Base-by-base conservation (phyloP, 768 basidiomycete species). In the Trametes elegans region DNA sequence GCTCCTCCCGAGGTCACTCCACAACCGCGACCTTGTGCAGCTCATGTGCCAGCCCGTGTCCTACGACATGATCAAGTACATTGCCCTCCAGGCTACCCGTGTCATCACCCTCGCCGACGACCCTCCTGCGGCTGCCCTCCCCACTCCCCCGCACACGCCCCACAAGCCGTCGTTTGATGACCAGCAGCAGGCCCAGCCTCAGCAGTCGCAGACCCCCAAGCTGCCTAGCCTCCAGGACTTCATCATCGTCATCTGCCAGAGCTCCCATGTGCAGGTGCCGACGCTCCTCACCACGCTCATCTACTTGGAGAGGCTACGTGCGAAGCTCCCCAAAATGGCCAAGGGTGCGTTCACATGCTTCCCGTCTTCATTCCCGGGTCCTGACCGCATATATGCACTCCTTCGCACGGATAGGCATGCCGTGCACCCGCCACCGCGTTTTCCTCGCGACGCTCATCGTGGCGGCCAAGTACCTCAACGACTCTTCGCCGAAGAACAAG, bases 391-490 rank as follows among this genome's bases (percentile, higher is more conserved):
- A 55, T 34, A 35, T n/a, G 13, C 21, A 55, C 56, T 7, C 6
- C 32, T 29, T 49, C 51, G 40, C 54, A n/a, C 21, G 23, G 5
- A 38, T 55, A 78, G 79, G 93, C 43, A 85, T 93, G 77, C 82
- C 88, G 21, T 97, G 93, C 71, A 96, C 96, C 19, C 83, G 93
- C 31, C 96, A 98, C 67, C 87, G 96, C 43, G 88, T 99, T 48
- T 98, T 99, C 73, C 81, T 99, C 62, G 96, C 96, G 21, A 87
- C 90, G 1, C 87, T 99, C 63, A 98, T 99, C 71, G 89, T 93
- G 36, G 86, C 96, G 21, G 88, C 93, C 59, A 99, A 99, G 74
- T 98, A 98, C 71, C 84, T 98, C 67, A 97, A 99, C 71, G 93
- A 95, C 71, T 88, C 89, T n/a, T 88, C 88, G 40, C 92, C 92